Evolutionary conservation across 352 stramenopile genomes (phyloP).

Genomic region (Phytophthora multivora): DNA sequence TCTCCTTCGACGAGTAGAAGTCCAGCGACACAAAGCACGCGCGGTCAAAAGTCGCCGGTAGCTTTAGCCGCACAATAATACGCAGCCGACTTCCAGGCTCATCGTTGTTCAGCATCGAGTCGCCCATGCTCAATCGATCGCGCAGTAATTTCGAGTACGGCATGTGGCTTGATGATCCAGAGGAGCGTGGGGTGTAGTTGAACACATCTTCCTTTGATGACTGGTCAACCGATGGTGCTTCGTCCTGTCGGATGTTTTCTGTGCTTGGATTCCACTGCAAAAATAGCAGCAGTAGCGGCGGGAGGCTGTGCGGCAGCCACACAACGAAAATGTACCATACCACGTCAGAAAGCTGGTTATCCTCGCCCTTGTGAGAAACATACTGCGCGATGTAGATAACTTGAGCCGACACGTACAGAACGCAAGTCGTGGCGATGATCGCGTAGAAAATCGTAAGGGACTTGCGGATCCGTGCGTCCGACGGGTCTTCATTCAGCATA

Average conservation of each 20-base stretch:
- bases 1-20: constrained; percentile 80
- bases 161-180: constrained; percentile 77
- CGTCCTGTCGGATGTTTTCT: constrained; percentile 64
- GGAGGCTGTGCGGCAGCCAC: constrained; percentile 78
- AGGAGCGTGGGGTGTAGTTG: constrained; percentile 83
- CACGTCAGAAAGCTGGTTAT: constrained; percentile 73
- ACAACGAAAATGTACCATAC: constrained; percentile 91
- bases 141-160: constrained; percentile 78
- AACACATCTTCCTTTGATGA: constrained; percentile 86
- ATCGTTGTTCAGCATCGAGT: constrained; percentile 81
- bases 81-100: constrained; percentile 83
- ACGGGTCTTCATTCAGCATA: constrained; percentile 88
- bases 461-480: constrained; percentile 80
- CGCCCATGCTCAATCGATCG: constrained; percentile 74
- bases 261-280: constrained; percentile 88
- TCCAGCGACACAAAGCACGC: constrained; percentile 86
- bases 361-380: constrained; percentile 56
- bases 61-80: constrained; percentile 82
- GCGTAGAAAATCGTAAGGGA: constrained; percentile 89
- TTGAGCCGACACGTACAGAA: constrained; percentile 86
- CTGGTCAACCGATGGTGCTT: constrained; percentile 60
- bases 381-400: constrained; percentile 91
- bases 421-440: constrained; percentile 87
- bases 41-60: constrained; percentile 76
- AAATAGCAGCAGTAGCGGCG: constrained; percentile 80